These are phyloP conservation scores for Barnettozyma sucrosica DNA, from an alignment of 805 yeast genomes.

Conservation along the genomic window DNA sequence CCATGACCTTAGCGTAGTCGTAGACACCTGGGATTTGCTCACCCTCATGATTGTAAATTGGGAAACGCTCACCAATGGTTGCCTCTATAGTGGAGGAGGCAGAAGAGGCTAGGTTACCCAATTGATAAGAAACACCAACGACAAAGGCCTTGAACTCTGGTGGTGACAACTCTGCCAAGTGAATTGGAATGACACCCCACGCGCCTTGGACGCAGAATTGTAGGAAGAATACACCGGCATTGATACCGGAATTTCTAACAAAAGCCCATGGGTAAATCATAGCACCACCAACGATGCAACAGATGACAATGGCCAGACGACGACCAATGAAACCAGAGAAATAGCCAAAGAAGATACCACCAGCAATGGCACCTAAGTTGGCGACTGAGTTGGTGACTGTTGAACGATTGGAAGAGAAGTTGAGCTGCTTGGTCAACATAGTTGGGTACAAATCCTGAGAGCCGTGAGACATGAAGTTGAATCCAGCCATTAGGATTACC, in stretches of 20 bases:
- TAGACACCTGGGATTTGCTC: conserved; percentile 29
- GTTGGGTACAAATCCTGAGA: conserved; percentile 62
- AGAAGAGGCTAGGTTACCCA: conserved; percentile 62
- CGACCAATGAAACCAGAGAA: conserved; percentile 50
- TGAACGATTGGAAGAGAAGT: conserved; percentile 36
- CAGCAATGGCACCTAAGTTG: conserved; percentile 51
- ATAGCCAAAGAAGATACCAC: conserved; percentile 53
- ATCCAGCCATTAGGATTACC: conserved; percentile 56
- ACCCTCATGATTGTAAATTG: conserved; percentile 30
- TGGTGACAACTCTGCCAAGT: conserved; percentile 55
- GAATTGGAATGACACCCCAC: conserved; percentile 64
- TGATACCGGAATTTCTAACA: conserved; percentile 40
- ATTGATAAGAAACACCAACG: conserved; percentile 58
- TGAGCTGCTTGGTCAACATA: conserved; percentile 41
- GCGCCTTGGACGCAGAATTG: conserved; percentile 65
- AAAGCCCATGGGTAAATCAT: conserved; percentile 61
- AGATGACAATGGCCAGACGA: conserved; percentile 44
- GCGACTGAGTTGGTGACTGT: conserved; percentile 55
- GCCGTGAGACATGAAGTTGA: conserved; percentile 58
- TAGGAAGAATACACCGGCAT: conserved; percentile 55
- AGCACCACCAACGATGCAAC: conserved; percentile 53
- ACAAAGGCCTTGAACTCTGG: conserved; percentile 59
- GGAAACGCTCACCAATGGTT: conserved; percentile 53
- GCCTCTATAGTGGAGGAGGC: conserved; percentile 68
- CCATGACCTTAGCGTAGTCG: conserved; percentile 58